Evolutionary conservation across 495 filamentous ascomycete species (phyloP).

Genomic region (Neurospora pannonica): DNA sequence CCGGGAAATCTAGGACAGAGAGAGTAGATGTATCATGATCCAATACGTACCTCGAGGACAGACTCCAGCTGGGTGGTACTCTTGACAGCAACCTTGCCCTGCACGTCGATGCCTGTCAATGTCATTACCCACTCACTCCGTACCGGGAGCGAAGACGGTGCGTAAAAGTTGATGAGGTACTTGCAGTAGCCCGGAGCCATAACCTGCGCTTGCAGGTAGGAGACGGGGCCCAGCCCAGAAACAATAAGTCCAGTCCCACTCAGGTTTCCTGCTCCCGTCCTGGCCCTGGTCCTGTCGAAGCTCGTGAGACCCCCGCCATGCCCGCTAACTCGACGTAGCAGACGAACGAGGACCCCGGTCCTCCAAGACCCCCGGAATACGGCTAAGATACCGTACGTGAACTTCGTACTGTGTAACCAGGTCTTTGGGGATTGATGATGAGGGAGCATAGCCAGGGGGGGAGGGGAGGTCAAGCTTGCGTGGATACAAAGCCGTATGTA

Average conservation of each 20-base stretch:
- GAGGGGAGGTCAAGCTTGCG: neutral
- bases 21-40: no score
- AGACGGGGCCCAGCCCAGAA: neutral
- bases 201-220: neutral
- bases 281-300: neutral
- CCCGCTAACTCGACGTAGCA: neutral
- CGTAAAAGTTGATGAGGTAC: no score
- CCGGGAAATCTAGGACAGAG: no score
- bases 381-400: neutral
- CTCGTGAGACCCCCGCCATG: neutral
- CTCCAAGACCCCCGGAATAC: neutral
- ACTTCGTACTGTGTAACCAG: neutral
- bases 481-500: neutral
- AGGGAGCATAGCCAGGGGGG: neutral
- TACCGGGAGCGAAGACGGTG: no score
- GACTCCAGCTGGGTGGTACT: no score
- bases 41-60: no score
- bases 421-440: neutral
- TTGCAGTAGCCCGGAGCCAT: no score
- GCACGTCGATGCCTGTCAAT: no score
- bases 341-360: neutral
- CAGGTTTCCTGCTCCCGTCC: neutral
- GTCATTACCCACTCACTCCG: no score
- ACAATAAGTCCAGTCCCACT: neutral
- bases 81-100: no score